phyloP scores from a whole-genome alignment of 768 basidiomycete species.

The Serendipita sp. region DNA sequence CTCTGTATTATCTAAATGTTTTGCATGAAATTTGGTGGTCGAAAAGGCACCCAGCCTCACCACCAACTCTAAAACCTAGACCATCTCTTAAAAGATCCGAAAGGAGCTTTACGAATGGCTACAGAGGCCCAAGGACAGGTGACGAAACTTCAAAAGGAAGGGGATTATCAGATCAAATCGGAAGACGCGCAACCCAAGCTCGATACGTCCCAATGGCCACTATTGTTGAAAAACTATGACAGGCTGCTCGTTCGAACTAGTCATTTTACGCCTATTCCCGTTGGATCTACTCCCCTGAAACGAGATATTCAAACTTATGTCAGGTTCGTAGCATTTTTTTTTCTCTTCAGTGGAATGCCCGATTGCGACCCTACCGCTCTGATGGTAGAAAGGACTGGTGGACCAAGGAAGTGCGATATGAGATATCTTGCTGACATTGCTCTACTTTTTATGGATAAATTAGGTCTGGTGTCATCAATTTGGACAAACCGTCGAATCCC shows the following conservation, averaged over 20 bases:
- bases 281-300: conserved; percentile 86
- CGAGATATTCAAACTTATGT: conserved; percentile 84
- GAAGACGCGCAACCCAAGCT: conserved; percentile 45
- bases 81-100: neutral
- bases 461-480: conserved; percentile 95
- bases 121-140: conserved; percentile 26
- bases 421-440: neutral
- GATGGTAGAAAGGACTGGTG: neutral
- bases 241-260: conserved; percentile 85
- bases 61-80: conserved; percentile 17
- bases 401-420: neutral
- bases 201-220: conserved; percentile 94
- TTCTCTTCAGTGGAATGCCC: neutral
- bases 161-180: conserved; percentile 62
- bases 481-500: conserved; percentile 98
- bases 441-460: neutral
- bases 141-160: conserved; percentile 53
- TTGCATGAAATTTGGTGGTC: no score
- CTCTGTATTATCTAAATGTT: no score
- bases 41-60: conserved; percentile 18
- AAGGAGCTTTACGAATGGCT: conserved; percentile 19
- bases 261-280: conserved; percentile 95
- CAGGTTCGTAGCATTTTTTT: conserved; percentile 35
- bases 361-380: neutral
- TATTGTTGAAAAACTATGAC: conserved; percentile 97